Conservation (phyloP, 108 stramenopile species). For the Seminavis robusta region DNA sequence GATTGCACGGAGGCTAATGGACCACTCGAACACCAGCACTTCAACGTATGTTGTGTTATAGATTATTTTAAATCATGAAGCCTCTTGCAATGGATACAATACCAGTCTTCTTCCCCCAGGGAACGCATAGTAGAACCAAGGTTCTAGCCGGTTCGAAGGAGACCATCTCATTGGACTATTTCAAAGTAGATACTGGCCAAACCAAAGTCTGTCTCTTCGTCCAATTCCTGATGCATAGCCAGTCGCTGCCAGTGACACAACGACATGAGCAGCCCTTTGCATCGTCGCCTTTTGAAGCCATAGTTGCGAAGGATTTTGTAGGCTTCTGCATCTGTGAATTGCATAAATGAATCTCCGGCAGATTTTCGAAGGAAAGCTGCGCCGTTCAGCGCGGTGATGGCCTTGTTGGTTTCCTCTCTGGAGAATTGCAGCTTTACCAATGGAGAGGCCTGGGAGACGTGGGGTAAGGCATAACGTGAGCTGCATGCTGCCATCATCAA, state of each 20-base stretch:
- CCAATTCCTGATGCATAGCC: conserved; percentile 18
- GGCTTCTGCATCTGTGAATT: conserved; percentile 22
- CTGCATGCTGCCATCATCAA: too few species aligned
- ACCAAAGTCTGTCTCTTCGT: conserved; percentile 10
- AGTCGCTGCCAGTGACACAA: conserved; percentile 50
- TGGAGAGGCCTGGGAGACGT: too few species aligned
- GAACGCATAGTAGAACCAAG: too few species aligned
- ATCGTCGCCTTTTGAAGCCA: conserved; percentile 5
- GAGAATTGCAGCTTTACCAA: too few species aligned
- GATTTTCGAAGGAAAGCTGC: neutral
- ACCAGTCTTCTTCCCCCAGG: too few species aligned
- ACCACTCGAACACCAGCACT: neutral
- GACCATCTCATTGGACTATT: too few species aligned
- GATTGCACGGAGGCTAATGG: neutral
- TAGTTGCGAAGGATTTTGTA: conserved; percentile 5
- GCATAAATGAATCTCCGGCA: conserved; percentile 1
- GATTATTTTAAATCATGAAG: too few species aligned
- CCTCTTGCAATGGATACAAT: too few species aligned
- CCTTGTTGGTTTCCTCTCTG: conserved; percentile 21
- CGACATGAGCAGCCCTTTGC: conserved; percentile 35
- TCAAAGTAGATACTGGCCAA: conserved; percentile 6
- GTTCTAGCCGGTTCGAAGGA: too few species aligned
- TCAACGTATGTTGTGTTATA: too few species aligned
- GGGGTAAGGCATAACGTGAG: too few species aligned
- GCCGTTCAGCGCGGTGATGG: conserved; percentile 15